Percentiles rank a stretch among this genome's conserved stretches.
Conservation (phyloP, 257 asterid species). For the Solanum ossicruentum region DNA sequence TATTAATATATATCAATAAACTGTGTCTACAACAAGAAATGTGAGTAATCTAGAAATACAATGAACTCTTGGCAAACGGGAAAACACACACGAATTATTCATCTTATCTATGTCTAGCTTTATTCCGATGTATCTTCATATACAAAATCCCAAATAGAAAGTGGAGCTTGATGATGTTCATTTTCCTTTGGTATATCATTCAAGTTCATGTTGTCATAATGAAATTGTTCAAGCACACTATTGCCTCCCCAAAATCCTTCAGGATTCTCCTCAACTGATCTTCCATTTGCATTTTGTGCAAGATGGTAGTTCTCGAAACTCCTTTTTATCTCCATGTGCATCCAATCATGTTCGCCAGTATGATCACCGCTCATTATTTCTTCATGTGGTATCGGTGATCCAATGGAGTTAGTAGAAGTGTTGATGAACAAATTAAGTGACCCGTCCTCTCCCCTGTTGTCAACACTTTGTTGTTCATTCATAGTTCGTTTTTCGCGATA, state of each 20-base stretch:
- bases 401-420: not conserved
- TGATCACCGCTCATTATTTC: not conserved
- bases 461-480: not conserved
- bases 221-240: slow-evolving; percentile 6
- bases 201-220: not conserved
- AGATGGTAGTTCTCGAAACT: not conserved
- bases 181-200: slow-evolving; percentile 7
- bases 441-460: not conserved
- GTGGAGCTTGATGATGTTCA: slow-evolving; percentile 9
- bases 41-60: not conserved
- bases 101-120: not conserved
- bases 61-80: not conserved
- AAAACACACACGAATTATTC: not conserved
- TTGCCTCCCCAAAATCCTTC: slow-evolving; percentile 21
- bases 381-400: not conserved
- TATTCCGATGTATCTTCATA: slow-evolving; percentile 7
- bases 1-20: not conserved
- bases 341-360: slow-evolving; percentile 5
- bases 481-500: not conserved
- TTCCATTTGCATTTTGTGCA: not conserved
- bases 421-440: not conserved
- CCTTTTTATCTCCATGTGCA: slow-evolving; percentile 3
- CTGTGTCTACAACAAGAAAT: not conserved
- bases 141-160: slow-evolving; percentile 45
- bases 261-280: not conserved